These are phyloP conservation scores for Pelagophyceae sp. DNA, from an alignment of 352 stramenopile genomes.

Conservation along the genomic window DNA sequence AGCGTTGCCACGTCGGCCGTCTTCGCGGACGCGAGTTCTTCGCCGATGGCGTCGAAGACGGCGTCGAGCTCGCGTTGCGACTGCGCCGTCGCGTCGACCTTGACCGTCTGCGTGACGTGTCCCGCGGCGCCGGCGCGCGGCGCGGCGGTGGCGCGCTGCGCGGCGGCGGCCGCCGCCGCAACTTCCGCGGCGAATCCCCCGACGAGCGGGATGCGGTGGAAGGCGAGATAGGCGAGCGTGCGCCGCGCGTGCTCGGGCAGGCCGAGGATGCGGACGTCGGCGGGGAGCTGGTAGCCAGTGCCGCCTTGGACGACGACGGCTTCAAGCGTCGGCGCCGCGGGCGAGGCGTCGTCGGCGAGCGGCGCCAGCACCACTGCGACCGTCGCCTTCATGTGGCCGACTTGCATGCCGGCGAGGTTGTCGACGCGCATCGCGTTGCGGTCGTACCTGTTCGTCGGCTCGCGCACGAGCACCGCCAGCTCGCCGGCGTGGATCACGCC, in stretches of 20 bases:
- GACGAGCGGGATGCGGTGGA: conserved; percentile 6
- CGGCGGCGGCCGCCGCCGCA: too few relatives aligned
- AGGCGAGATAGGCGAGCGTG: conserved; percentile 22
- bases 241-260: conserved; percentile 16
- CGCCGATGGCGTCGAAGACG: conserved; percentile 46
- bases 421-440: conserved; percentile 49
- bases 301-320: neutral
- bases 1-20: conserved; percentile 13
- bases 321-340: conserved; percentile 11
- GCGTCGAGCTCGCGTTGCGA: conserved; percentile 43
- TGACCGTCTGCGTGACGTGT: neutral
- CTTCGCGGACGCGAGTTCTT: conserved; percentile 19
- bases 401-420: conserved; percentile 39
- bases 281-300: neutral
- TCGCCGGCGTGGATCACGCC: conserved; percentile 28
- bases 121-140: neutral
- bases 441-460: conserved; percentile 43
- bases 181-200: neutral
- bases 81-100: neutral
- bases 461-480: conserved; percentile 30
- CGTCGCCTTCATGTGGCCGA: conserved; percentile 38
- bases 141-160: too few relatives aligned
- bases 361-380: conserved; percentile 31
- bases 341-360: conserved; percentile 25
- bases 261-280: neutral